Percentiles rank a stretch among this genome's conserved stretches.
Conservation (phyloP, 2,329 filamentous ascomycete genomes). For the Diaporthe batatas region DNA sequence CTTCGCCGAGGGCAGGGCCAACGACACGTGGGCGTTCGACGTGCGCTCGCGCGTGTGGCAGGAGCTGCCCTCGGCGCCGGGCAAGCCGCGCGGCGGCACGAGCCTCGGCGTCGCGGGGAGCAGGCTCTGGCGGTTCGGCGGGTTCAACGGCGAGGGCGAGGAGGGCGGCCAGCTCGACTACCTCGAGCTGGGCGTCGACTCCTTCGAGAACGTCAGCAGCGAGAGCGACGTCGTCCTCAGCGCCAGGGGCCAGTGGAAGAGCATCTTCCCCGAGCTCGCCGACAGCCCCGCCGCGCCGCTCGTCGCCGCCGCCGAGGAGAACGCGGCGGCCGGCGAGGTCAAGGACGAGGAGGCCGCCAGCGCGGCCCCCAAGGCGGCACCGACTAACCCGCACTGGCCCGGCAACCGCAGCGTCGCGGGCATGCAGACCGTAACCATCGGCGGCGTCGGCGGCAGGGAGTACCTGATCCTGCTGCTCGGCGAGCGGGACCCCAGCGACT, state of each 20-base stretch:
- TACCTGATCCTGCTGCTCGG: slow-evolving; percentile 74
- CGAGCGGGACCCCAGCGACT: slow-evolving; percentile 63
- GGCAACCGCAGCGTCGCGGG: slow-evolving; percentile 66
- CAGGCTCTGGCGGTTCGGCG: slow-evolving; percentile 82
- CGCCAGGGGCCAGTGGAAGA: slow-evolving; percentile 68
- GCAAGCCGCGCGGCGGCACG: slow-evolving; percentile 74
- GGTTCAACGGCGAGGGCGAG: slow-evolving; percentile 79
- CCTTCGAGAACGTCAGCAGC: slow-evolving; percentile 64
- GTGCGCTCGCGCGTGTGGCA: slow-evolving; percentile 75
- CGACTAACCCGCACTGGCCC: slow-evolving; percentile 58
- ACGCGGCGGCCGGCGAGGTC: slow-evolving; percentile 45
- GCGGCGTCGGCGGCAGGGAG: slow-evolving; percentile 65
- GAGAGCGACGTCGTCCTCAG: slow-evolving; percentile 64
- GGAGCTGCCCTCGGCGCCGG: slow-evolving; percentile 75
- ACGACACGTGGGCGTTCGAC: slow-evolving; percentile 85
- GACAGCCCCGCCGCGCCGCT: slow-evolving; percentile 44
- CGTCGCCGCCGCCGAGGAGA: slow-evolving; percentile 45
- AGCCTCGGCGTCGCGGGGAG: slow-evolving; percentile 74
- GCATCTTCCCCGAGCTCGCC: slow-evolving; percentile 55
- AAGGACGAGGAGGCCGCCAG: slow-evolving; percentile 52
- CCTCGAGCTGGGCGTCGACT: slow-evolving; percentile 68
- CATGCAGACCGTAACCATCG: slow-evolving; percentile 68
- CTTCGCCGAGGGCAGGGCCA: slow-evolving; percentile 66
- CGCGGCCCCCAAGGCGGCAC: slow-evolving; percentile 35
- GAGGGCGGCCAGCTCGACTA: slow-evolving; percentile 80